phyloP scores from a whole-genome alignment of 306 rosid genomes.

The Castanospermum australe region DNA sequence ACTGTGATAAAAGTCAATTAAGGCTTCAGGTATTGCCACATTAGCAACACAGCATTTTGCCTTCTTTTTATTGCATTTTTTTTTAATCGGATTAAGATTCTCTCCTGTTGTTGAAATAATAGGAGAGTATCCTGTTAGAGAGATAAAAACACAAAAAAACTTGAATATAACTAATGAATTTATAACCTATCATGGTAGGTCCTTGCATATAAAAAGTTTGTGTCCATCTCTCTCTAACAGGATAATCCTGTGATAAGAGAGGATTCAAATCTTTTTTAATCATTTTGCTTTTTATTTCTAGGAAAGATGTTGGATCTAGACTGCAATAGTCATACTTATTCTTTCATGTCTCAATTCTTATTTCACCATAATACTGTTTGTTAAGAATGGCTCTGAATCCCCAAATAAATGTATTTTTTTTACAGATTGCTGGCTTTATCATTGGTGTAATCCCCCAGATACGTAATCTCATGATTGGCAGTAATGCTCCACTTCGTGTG shows the following conservation, averaged over 20 bases:
- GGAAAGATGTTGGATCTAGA: neutral
- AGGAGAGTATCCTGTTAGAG: too few species aligned
- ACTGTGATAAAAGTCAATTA: neutral
- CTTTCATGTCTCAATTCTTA: neutral
- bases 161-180: too few species aligned
- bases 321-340: neutral
- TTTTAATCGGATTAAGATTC: too few species aligned
- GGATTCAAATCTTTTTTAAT: too few species aligned
- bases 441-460: slow-evolving; percentile 51
- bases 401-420: neutral
- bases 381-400: neutral
- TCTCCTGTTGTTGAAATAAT: too few species aligned
- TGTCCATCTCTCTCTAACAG: too few species aligned
- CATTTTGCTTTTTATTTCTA: too few species aligned
- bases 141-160: too few species aligned
- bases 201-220: too few species aligned
- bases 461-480: slow-evolving; percentile 40
- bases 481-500: slow-evolving; percentile 57
- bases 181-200: too few species aligned
- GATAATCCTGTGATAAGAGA: too few species aligned
- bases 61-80: too few species aligned
- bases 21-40: neutral
- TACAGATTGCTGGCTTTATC: slow-evolving; percentile 48
- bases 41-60: neutral
- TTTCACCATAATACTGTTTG: neutral